These are phyloP conservation scores for Jacaranda copaia DNA, from an alignment of 257 asterid species.

Conservation along the genomic window DNA sequence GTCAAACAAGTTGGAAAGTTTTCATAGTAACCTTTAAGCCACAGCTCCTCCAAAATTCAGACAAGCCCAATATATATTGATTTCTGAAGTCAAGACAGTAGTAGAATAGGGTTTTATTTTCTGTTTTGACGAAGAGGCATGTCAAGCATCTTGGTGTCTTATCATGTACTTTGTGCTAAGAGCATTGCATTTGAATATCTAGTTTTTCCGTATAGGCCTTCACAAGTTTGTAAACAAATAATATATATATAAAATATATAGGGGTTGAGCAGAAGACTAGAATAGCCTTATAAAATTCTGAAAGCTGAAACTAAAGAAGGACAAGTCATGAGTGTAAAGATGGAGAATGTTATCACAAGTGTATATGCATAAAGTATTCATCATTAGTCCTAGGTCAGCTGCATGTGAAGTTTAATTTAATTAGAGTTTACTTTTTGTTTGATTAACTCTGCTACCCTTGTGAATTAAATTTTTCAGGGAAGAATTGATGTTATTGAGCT, in stretches of 20 bases:
- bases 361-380: background rate
- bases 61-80: background rate
- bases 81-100: background rate
- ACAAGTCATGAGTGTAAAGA: background rate
- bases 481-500: slow-evolving; percentile 77
- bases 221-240: background rate
- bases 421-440: background rate
- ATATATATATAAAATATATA: background rate
- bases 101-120: slow-evolving; percentile 17
- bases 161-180: background rate
- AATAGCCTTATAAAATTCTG: slow-evolving; percentile 19
- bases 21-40: background rate
- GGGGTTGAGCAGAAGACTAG: slow-evolving; percentile 3
- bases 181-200: background rate
- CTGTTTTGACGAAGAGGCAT: background rate
- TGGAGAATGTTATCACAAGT: slow-evolving; percentile 3
- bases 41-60: background rate
- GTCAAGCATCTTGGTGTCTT: background rate
- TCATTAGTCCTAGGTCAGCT: background rate
- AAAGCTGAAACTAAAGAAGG: background rate
- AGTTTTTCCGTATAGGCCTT: background rate
- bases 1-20: background rate
- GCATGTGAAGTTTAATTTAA: slow-evolving; percentile 5
- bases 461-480: slow-evolving; percentile 57
- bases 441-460: slow-evolving; percentile 24